phyloP scores from a whole-genome alignment of 2,329 filamentous ascomycete species.

The Ceratocystis colombiana region DNA sequence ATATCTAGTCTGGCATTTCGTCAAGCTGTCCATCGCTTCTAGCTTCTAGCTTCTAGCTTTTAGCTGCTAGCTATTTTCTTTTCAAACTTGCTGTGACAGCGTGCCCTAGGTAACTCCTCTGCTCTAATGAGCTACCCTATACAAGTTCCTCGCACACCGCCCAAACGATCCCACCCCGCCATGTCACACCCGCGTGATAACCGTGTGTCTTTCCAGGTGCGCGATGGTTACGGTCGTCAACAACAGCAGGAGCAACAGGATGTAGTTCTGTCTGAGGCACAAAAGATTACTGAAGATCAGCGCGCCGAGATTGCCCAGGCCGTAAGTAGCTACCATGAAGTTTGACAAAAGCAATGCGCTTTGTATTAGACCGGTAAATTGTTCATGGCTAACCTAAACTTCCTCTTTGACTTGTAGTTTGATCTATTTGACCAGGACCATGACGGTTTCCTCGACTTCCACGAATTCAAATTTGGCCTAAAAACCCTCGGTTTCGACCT shows the following conservation, averaged over 20 bases:
- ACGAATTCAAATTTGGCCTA: conserved; percentile 93
- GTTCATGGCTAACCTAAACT: no score
- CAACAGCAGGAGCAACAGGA: conserved; percentile 24
- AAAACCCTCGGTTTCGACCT: conserved; percentile 92
- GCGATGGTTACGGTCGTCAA: conserved; percentile 25
- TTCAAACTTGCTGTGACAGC: not conserved
- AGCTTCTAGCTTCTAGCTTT: not conserved
- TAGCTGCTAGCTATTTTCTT: not conserved
- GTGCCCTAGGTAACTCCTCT: not conserved
- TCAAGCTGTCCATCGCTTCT: not conserved
- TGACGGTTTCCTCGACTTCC: conserved; percentile 83
- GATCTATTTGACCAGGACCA: conserved; percentile 27
- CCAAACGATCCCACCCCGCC: conserved; percentile 20
- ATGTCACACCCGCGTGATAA: conserved; percentile 25
- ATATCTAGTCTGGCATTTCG: not conserved
- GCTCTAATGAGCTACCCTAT: conserved; percentile 24
- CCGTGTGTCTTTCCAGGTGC: conserved; percentile 25
- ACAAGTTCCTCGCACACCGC: conserved; percentile 24
- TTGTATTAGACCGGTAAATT: not conserved
- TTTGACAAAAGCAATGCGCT: not conserved
- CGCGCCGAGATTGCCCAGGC: conserved; percentile 27
- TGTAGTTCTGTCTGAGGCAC: conserved; percentile 20
- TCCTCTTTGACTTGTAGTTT: conserved; percentile 21
- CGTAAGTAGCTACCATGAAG: conserved; percentile 17
- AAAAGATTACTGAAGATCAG: conserved; percentile 27